Evolutionary conservation across 78 protist species (phyloP).

Genomic region (Guillardia theta): DNA sequence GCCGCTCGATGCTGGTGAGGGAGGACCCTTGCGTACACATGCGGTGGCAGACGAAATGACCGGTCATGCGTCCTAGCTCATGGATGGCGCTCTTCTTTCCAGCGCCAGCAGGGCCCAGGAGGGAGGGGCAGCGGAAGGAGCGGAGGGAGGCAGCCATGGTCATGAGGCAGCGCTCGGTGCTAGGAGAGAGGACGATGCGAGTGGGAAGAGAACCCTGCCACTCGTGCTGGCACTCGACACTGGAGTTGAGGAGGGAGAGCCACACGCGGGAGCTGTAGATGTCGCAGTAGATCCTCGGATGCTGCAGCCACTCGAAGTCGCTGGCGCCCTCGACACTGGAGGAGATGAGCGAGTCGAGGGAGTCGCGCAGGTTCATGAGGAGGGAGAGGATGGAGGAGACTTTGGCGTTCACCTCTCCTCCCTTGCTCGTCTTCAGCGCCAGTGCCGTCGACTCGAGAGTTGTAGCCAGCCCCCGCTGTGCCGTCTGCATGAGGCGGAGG

Average conservation of each 20-base stretch:
- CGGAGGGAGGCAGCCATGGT: neutral
- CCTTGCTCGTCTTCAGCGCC: no score
- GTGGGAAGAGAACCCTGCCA: neutral
- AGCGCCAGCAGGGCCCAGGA: neutral
- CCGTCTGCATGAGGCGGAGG: neutral
- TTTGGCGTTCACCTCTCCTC: no score
- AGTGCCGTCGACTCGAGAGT: no score
- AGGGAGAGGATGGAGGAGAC: no score
- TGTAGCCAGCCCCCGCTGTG: neutral
- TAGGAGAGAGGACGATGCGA: neutral
- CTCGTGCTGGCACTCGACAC: neutral
- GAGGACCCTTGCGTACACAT: neutral
- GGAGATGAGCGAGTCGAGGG: neutral
- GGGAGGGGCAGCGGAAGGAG: neutral
- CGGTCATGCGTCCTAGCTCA: neutral
- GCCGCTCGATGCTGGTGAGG: neutral
- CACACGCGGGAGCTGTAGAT: neutral
- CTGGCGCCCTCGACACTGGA: neutral
- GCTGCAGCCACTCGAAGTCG: neutral
- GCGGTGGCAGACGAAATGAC: neutral
- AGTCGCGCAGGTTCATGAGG: neutral
- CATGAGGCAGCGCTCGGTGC: neutral
- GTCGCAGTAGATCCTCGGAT: neutral
- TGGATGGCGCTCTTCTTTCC: neutral
- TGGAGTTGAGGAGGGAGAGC: neutral